Conservation (phyloP, 345 rosid genomes). For the Pelargonium nanum region DNA sequence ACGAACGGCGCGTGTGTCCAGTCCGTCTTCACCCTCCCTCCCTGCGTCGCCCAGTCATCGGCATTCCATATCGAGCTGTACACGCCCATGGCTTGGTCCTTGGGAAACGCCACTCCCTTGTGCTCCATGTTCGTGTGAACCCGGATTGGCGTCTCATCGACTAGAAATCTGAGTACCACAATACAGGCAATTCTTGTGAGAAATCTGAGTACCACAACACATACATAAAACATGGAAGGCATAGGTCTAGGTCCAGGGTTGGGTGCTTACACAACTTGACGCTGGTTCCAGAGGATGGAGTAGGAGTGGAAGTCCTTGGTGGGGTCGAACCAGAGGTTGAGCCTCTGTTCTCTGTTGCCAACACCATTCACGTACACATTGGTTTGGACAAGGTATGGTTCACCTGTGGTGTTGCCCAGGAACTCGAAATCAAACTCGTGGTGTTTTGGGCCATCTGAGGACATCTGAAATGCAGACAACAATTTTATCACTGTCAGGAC, state of each 20-base stretch:
- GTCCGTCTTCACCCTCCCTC: slow-evolving; percentile 87
- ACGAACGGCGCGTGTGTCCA: slow-evolving; percentile 94
- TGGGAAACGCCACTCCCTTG: slow-evolving; percentile 80
- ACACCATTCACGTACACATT: slow-evolving; percentile 83
- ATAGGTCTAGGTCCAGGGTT: neutral
- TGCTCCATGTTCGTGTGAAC: slow-evolving; percentile 78
- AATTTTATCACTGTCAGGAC: too few relatives aligned
- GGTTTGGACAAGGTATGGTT: slow-evolving; percentile 84
- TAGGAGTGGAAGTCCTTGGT: slow-evolving; percentile 80
- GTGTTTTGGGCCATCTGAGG: slow-evolving; percentile 86
- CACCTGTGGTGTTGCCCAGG: slow-evolving; percentile 85
- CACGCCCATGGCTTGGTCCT: slow-evolving; percentile 92
- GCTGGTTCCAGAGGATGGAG: slow-evolving; percentile 74
- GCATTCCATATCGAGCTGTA: slow-evolving; percentile 99
- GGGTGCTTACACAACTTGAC: slow-evolving; percentile 66
- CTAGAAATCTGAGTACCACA: slow-evolving; percentile 48
- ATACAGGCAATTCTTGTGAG: neutral
- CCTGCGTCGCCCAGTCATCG: slow-evolving; percentile 99
- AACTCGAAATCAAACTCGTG: slow-evolving; percentile 96
- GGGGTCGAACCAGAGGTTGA: slow-evolving; percentile 95
- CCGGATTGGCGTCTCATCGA: slow-evolving; percentile 75
- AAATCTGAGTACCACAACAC: neutral
- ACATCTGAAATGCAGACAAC: slow-evolving; percentile 68
- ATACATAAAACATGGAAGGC: neutral
- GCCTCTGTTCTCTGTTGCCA: slow-evolving; percentile 90